Evolutionary conservation across 2,329 filamentous ascomycete genomes (phyloP).

Genomic region (Ophiocordyceps australis): DNA sequence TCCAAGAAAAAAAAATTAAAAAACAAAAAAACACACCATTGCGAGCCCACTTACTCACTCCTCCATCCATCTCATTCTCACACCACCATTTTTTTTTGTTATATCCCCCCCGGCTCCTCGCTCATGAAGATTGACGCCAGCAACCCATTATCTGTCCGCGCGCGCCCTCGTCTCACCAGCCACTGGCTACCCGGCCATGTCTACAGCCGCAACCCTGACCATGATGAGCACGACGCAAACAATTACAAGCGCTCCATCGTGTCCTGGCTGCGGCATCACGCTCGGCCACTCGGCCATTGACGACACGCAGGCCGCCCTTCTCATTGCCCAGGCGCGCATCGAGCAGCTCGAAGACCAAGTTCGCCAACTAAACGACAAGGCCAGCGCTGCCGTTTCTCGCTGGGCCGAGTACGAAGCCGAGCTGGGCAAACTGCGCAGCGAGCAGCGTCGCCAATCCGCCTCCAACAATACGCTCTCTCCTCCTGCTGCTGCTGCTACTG

Average conservation of each 20-base stretch:
- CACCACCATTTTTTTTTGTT: no score
- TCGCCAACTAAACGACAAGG: slow-evolving; percentile 50
- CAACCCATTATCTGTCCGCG: no score
- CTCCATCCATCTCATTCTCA: no score
- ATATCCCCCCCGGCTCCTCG: no score
- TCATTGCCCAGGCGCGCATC: slow-evolving; percentile 40
- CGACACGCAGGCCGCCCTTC: slow-evolving; percentile 22
- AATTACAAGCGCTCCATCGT: no score
- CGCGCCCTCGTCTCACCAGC: no score
- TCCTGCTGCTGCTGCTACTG: slow-evolving; percentile 6
- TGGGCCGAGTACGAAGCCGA: slow-evolving; percentile 73
- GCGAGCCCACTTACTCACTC: no score
- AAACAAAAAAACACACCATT: no score
- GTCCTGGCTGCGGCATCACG: slow-evolving; percentile 30
- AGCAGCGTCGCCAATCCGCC: slow-evolving; percentile 6
- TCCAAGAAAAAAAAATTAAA: no score
- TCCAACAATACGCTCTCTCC: slow-evolving; percentile 5
- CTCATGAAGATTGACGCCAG: no score
- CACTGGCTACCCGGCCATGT: no score
- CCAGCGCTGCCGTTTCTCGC: slow-evolving; percentile 42
- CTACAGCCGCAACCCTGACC: slow-evolving; percentile 10
- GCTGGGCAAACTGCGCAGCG: slow-evolving; percentile 37
- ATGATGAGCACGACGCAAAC: no score
- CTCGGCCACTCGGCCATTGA: slow-evolving; percentile 16
- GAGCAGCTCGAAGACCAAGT: slow-evolving; percentile 56